A percentile compares a stretch with the other conserved stretches of the same genome.
phyloP scores from a whole-genome alignment of 768 basidiomycete species.

The Suillus paluster region DNA sequence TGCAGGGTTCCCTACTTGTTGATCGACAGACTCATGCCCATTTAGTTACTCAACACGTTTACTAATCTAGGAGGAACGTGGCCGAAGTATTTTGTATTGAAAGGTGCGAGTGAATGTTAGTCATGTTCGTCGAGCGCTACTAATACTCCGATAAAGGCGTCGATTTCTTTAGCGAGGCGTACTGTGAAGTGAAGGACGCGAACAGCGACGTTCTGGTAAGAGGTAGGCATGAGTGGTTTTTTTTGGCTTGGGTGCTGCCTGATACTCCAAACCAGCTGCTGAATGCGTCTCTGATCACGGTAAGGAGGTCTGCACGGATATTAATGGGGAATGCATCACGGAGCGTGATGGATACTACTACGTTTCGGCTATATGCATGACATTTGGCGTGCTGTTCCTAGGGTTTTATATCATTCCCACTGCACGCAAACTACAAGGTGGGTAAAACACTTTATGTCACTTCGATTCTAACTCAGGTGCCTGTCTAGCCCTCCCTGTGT shows the following conservation, averaged over 20 bases:
- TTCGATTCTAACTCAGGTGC: neutral
- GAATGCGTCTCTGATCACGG: conserved; percentile 96
- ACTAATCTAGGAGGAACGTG: conserved; percentile 97
- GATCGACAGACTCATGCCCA: conserved; percentile 13
- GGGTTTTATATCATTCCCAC: conserved; percentile 82
- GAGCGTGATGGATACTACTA: conserved; percentile 93
- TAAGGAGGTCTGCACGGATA: conserved; percentile 72
- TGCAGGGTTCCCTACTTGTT: conserved; percentile 2
- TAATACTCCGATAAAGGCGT: conserved; percentile 57
- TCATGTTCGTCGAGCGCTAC: neutral
- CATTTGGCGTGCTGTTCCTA: conserved; percentile 74
- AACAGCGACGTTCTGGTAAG: conserved; percentile 53
- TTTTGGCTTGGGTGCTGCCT: conserved; percentile 13
- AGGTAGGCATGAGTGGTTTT: conserved; percentile 44
- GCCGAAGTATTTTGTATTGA: conserved; percentile 96
- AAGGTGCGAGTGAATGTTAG: conserved; percentile 50
- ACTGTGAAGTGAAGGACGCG: conserved; percentile 72
- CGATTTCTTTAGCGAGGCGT: conserved; percentile 85
- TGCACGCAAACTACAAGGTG: conserved; percentile 85
- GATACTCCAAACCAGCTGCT: conserved; percentile 48
- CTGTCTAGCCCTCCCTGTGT: conserved; percentile 62
- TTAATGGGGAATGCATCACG: conserved; percentile 81
- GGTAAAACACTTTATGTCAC: conserved; percentile 28
- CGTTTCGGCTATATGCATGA: conserved; percentile 78
- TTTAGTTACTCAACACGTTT: conserved; percentile 91